Conservation (phyloP, 371 early-diverging fungal genomes). For the Mortierella sp. region DNA sequence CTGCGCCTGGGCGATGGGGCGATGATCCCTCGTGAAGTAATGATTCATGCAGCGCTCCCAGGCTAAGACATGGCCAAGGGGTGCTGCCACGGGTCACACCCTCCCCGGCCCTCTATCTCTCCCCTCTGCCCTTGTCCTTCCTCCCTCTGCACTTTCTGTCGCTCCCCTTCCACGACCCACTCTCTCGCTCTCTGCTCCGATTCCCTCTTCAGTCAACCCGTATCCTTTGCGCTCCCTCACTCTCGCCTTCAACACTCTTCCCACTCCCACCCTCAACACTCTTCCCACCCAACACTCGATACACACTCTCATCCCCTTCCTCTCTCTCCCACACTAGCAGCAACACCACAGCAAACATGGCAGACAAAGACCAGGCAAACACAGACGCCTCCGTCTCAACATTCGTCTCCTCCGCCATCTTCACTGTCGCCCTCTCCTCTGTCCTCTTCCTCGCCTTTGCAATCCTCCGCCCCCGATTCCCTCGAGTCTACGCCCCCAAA, state of each 20-base stretch:
- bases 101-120: neutral
- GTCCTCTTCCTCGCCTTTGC: constrained; percentile 35
- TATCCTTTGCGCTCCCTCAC: neutral
- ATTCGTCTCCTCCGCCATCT: constrained; percentile 41
- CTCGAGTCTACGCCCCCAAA: constrained; percentile 45
- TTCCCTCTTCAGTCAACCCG: neutral
- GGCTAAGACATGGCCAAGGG: constrained; percentile 2
- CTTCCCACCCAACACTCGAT: neutral
- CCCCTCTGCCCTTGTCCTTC: neutral
- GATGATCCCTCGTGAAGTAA: neutral
- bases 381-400: constrained; percentile 48
- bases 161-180: neutral
- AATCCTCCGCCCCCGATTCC: constrained; percentile 27
- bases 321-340: neutral
- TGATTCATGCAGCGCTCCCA: neutral
- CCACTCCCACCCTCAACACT: neutral
- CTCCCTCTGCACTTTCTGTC: neutral
- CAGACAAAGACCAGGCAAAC: neutral
- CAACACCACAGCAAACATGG: constrained; percentile 11
- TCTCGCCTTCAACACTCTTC: neutral
- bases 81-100: neutral
- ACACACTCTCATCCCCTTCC: neutral
- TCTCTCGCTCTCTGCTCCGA: neutral
- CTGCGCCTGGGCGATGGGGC: neutral
- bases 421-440: constrained; percentile 30